Evolutionary conservation across 2,329 filamentous ascomycete genomes (phyloP).

Genomic region (Lecanicillium sp.): DNA sequence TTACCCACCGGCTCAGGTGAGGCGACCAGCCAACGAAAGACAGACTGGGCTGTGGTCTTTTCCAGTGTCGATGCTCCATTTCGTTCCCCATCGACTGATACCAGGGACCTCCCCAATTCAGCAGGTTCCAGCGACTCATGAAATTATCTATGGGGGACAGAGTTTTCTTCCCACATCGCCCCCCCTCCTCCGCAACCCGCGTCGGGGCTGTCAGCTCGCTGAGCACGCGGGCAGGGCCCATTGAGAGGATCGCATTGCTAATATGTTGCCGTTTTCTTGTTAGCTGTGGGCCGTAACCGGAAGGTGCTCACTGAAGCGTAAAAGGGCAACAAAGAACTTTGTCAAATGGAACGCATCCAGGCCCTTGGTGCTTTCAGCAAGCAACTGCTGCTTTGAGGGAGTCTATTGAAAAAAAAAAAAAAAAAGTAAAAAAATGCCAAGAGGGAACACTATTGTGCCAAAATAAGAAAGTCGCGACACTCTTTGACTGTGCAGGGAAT

Average conservation of each 20-base stretch:
- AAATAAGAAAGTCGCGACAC: background rate
- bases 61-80: too few species aligned
- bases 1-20: background rate
- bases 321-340: background rate
- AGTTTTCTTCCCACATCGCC: background rate
- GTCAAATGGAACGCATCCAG: background rate
- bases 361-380: background rate
- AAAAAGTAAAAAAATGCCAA: too few species aligned
- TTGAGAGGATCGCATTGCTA: background rate
- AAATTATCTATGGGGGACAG: background rate
- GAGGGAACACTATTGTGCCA: background rate
- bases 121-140: background rate
- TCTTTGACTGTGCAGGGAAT: background rate
- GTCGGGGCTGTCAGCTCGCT: slow-evolving; percentile 5
- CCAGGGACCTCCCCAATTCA: background rate
- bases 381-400: too few species aligned
- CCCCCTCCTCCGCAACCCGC: background rate
- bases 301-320: slow-evolving; percentile 2
- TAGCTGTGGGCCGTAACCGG: background rate
- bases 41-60: background rate
- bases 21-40: slow-evolving; percentile 5
- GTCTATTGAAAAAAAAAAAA: background rate
- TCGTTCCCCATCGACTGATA: background rate
- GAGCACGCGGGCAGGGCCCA: background rate
- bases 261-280: background rate